Conservation (phyloP, 1,284 basidiomycete species). For the Phaffia rhodozyma region DNA sequence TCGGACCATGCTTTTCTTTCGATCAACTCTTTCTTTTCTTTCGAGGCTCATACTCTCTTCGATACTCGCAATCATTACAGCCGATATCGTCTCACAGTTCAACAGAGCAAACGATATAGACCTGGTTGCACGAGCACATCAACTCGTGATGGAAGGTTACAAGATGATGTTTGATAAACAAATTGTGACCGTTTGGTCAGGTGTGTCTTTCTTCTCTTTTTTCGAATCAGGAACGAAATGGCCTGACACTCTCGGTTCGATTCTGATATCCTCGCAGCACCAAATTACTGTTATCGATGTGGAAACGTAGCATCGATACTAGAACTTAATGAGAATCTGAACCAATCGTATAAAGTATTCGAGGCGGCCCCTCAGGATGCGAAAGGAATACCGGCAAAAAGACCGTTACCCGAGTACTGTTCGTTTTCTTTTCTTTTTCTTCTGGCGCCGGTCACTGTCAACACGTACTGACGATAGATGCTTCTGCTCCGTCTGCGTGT, state of each 20-base stretch:
- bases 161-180: slow-evolving; percentile 94
- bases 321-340: slow-evolving; percentile 77
- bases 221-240: background rate
- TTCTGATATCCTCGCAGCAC: slow-evolving; percentile 41
- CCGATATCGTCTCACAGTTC: slow-evolving; percentile 46
- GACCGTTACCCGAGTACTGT: slow-evolving; percentile 72
- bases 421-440: background rate
- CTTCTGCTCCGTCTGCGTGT: too few species aligned
- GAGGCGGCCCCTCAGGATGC: slow-evolving; percentile 50
- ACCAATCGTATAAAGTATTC: slow-evolving; percentile 76
- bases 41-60: background rate
- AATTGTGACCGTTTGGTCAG: slow-evolving; percentile 98
- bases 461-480: too few species aligned
- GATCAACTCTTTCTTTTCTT: background rate
- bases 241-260: slow-evolving; percentile 55
- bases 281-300: slow-evolving; percentile 97
- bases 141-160: slow-evolving; percentile 92
- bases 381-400: slow-evolving; percentile 73
- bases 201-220: slow-evolving; percentile 32
- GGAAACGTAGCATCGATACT: slow-evolving; percentile 90
- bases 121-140: slow-evolving; percentile 84
- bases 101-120: slow-evolving; percentile 75
- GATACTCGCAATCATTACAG: too few species aligned
- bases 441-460: too few species aligned
- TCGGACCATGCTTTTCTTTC: slow-evolving; percentile 47